A percentile compares a stretch with the other conserved stretches of the same genome.
phyloP scores from a whole-genome alignment of 306 rosid species.

The Dryas drummondii region DNA sequence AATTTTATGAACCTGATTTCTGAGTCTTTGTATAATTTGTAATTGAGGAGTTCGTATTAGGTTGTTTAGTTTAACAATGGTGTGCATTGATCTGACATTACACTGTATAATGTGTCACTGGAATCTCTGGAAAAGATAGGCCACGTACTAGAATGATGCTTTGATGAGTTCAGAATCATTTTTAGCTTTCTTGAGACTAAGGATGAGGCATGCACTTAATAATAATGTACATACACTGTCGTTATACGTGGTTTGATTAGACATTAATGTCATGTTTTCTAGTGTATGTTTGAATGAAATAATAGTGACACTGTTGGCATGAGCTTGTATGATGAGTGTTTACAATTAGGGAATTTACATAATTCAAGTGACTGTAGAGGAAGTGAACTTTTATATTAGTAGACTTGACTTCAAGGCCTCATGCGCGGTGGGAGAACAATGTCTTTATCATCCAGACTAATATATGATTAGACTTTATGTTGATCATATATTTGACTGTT shows the following conservation, averaged over 20 bases:
- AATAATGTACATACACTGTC: not conserved
- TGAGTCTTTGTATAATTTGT: not conserved
- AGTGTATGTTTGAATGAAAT: not conserved
- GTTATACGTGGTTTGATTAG: not conserved
- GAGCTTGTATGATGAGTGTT: not conserved
- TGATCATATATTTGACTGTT: too few species aligned
- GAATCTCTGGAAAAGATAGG: not conserved
- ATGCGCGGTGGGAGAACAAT: too few species aligned
- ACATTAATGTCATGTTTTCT: not conserved
- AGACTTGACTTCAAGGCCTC: too few species aligned
- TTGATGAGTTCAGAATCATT: not conserved
- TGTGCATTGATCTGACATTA: not conserved
- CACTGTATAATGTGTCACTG: not conserved
- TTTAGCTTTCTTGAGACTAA: too few species aligned
- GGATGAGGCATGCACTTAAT: conserved; percentile 8
- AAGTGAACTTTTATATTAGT: too few species aligned
- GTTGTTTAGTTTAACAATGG: not conserved
- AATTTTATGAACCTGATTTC: not conserved
- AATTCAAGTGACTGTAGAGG: too few species aligned
- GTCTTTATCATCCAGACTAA: too few species aligned
- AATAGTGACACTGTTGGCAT: not conserved
- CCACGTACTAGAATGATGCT: not conserved
- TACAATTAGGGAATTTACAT: not conserved
- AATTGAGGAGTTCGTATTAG: not conserved
- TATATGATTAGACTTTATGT: too few species aligned